Percentiles rank a stretch among this genome's conserved stretches.
phyloP scores from a whole-genome alignment of 169 alveolate genomes.

The Cryptosporidium ubiquitum region DNA sequence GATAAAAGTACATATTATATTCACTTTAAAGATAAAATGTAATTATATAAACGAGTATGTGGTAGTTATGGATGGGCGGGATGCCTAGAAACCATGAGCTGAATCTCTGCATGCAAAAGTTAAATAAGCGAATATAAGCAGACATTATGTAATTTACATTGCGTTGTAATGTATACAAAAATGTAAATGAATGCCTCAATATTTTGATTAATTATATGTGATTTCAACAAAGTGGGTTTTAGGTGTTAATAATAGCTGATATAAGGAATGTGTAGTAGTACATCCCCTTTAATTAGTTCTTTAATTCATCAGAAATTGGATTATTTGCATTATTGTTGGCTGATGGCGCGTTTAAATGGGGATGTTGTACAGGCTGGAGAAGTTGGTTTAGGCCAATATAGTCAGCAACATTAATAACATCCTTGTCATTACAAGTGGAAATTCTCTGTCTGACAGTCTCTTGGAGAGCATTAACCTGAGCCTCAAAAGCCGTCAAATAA shows the following conservation, averaged over 20 bases:
- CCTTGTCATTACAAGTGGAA: constrained; percentile 67
- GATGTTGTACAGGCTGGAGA: constrained; percentile 66
- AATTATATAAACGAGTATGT: constrained; percentile 3
- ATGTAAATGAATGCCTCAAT: neutral
- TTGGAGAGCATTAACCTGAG: constrained; percentile 70
- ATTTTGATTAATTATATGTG: neutral
- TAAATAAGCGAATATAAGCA: neutral
- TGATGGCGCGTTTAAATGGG: constrained; percentile 14
- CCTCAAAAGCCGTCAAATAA: constrained; percentile 72
- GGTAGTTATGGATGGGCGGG: neutral
- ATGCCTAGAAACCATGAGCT: neutral
- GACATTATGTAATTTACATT: neutral
- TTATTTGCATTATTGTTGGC: neutral
- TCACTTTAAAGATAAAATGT: neutral
- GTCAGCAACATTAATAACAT: constrained; percentile 50
- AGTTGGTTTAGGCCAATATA: constrained; percentile 68
- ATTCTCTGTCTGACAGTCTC: constrained; percentile 70
- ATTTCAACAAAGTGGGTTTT: no score
- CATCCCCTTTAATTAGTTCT: neutral
- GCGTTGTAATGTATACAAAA: neutral
- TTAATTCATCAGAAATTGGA: constrained; percentile 31
- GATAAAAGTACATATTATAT: neutral
- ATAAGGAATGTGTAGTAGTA: neutral
- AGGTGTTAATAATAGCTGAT: neutral
- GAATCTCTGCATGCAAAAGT: neutral